Base-by-base conservation (phyloP, 768 basidiomycete species). In the Tubosaeta sp. region DNA sequence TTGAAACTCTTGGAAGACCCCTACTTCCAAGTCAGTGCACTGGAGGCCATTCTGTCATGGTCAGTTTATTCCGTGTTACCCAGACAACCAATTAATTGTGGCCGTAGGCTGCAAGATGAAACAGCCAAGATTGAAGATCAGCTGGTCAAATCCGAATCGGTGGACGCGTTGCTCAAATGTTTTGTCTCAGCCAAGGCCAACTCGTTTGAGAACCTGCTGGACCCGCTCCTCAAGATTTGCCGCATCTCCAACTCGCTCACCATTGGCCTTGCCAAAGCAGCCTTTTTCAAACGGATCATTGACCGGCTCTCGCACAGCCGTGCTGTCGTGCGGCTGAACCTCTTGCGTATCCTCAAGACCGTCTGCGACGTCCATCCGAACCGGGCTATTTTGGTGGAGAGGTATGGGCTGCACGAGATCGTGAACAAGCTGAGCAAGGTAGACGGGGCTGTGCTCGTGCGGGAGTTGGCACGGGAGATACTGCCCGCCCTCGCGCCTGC, bases 301-400 rank as follows among this genome's bases (percentile, higher is more conserved):
- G 94, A 97, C 55, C 78, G 90, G 26, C 78, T 98, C 4, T 77
- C 71, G 60, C 74, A 84, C 75, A 74, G 77, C 66, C 71, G 93
- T 59, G 88, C 97, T 2, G 87, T 95, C 49, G 89, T 97, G 12
- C 85, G 93, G 43, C 82, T 97, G 35, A 95, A 92, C 66, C 75
- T 99, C 31, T 76, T 99, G 51, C 83, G 91, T 43, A 83, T 98
- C 52, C 75, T 95, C 41, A 81, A 85, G 53, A 79, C 86, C 0
- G 85, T 95, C 2, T 95, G 91, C 68, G 95, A 99, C 56, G 84
- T 85, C 8, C 90, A 95, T 59, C 91, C 92, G 3, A 93, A 94
- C 61, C 79, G 87, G 9, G 83, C 84, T 3, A 81, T 84, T 61
- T 73, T 95, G 45, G 90, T 95, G 25, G 87, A 90, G 64, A 77